Evolutionary conservation across 495 filamentous ascomycete species (phyloP), one percentile per base, ranked within the genome.

Genomic region (Bombardia bombarda): DNA sequence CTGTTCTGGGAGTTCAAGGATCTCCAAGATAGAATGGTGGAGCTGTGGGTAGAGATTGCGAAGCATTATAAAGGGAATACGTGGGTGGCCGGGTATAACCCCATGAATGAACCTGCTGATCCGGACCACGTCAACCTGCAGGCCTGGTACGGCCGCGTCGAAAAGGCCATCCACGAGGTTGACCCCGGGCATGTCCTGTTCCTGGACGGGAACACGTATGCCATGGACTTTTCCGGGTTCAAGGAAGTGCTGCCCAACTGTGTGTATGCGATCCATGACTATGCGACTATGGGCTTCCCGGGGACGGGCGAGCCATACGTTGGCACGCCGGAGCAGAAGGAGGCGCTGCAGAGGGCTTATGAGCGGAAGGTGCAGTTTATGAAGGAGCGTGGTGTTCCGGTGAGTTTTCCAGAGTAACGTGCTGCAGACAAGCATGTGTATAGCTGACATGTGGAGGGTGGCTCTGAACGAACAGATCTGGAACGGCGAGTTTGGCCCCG

Each of bases 401-500:
- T 77, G 52, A 1, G 50, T 45, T 23, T 26, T 2, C 10, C 32
- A n/a, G n/a, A n/a, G n/a, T n/a, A n/a, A n/a, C 13, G n/a, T 30
- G 1, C 22, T 22, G n/a, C 19, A 6, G 10, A 6, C 16, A 16
- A 5, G 3, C 5, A 17, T 32, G 3, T 16, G 32, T 17, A 10
- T 20, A 16, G 13, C 30, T 13, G 31, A 16, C 9, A 32, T 3
- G 7, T 1, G 32, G 5, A 16, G 8, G 7, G n/a, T 18, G 32
- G 16, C 6, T 1, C 16, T 22, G 1, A 18, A 37, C 22, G 9
- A 28, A n/a, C 10, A 23, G 44, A 54, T 54, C 22, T 83, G 78
- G 79, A 83, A 83, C 49, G 79, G 79, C 36, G 79, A 83, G 47
- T 83, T 80, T 42, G 79, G 79, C 1, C 79, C 78, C 3, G 77